Evolutionary conservation across 2,329 filamentous ascomycete species (phyloP).

Genomic region (Epichloe typhina): DNA sequence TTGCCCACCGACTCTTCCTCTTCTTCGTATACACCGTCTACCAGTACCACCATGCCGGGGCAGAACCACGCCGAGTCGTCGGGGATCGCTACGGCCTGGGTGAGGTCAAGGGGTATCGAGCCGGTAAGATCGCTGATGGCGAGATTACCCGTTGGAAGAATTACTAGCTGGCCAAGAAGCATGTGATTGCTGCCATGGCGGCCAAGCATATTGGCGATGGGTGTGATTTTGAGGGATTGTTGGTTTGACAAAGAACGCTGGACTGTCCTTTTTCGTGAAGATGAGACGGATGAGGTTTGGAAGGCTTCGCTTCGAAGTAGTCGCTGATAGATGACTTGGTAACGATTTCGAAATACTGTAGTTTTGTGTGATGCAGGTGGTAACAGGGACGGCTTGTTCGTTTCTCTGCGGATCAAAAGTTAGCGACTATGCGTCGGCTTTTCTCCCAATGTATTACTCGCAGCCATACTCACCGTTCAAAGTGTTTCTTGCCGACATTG

Average conservation of each 20-base stretch:
- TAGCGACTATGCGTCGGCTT: not conserved
- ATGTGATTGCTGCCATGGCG: conserved; percentile 76
- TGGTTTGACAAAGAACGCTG: conserved; percentile 48
- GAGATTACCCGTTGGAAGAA: conserved; percentile 69
- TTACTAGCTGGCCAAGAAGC: conserved; percentile 68
- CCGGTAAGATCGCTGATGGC: conserved; percentile 80
- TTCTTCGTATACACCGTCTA: conserved; percentile 95
- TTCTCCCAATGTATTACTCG: too few species aligned
- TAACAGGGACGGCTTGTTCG: conserved; percentile 54
- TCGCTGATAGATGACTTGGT: conserved; percentile 83
- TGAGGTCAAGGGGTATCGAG: conserved; percentile 72
- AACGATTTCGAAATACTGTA: conserved; percentile 74
- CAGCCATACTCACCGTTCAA: conserved; percentile 50
- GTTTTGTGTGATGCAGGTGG: conserved; percentile 74
- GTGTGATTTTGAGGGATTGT: conserved; percentile 75
- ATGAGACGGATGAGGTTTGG: conserved; percentile 64
- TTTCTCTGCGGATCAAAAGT: conserved; percentile 30
- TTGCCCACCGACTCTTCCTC: conserved; percentile 61
- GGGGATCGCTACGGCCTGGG: conserved; percentile 68
- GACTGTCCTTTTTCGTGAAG: conserved; percentile 38
- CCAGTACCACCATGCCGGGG: conserved; percentile 88
- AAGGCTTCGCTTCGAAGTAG: conserved; percentile 89
- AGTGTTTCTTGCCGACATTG: conserved; percentile 75
- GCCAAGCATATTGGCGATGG: conserved; percentile 62
- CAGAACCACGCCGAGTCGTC: conserved; percentile 84